Base-by-base conservation (phyloP, 768 basidiomycete species). In the Mycena maculata region DNA sequence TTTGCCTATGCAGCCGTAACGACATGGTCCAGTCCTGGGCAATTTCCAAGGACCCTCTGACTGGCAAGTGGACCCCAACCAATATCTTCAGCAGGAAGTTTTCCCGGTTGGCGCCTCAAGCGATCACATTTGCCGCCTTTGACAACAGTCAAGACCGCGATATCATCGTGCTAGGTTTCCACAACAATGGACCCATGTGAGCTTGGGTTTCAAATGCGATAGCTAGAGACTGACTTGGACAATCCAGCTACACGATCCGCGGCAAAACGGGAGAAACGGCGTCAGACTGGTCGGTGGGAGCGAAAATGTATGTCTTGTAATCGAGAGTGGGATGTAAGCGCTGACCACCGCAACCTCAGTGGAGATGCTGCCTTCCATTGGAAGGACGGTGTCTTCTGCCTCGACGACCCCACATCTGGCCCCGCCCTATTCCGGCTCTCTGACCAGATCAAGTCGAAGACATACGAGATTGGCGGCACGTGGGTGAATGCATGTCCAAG, bases 101-200 rank as follows among this genome's bases (percentile, higher is more conserved):
- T 16, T 20, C 45, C 52, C 28, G 47, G 31, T 38, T 63, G 10
- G 39, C 61, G 16, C 61, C 61, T 10, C 49, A 48, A 31, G 61
- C 52, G 6, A 47, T 60, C 44, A 13, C 58, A 16, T 60, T 60
- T 36, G 58, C 45, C 28, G 58, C 44, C 7, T 60, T 48, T 33
- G 58, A 60, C n/a, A 47, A 18, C 31, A 38, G 58, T 12, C 15
- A 31, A 48, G 57, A 60, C 58, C 36, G 39, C 30, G 58, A 60
- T n/a, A 60, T 60, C 22, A 4, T 60, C 7, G 58, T 60, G 42
- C 39, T 58, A 4, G 58, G n/a, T n/a, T n/a, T n/a, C n/a, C n/a
- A n/a, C n/a, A n/a, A 48, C 58, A 60, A n/a, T 48, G 58, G 58
- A 30, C 58, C 58, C 58, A 48, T 60, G 58, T 47, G 27, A 30